Evolutionary conservation across 768 basidiomycete genomes (phyloP), one percentile per base, ranked within the genome.

Genomic region (Lyophyllum shimeji): DNA sequence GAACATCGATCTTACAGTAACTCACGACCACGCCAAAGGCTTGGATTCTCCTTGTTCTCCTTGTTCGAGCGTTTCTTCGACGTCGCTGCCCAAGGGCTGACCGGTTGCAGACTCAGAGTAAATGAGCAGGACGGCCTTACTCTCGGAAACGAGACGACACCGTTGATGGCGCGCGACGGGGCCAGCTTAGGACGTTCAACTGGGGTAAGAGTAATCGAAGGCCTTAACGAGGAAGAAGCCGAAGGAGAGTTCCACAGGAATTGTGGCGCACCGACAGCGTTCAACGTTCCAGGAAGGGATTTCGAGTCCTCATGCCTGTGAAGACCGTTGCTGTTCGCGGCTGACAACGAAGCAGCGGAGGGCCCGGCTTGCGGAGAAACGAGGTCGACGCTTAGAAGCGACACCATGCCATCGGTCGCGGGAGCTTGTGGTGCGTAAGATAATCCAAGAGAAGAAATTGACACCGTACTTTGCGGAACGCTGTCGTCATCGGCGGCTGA

Each of bases 31-130:
- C n/a, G 23, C 7, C 49, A 13, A 39, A 23, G 49, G 49, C 21
- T 25, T 34, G 13, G 40, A n/a, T 50, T 50, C 12, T 50, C 49
- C 34, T 50, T 39, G 20, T 50, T 50, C 34, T 9, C 37, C 49
- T 24, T 50, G 34, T 18, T 39, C 23, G 49, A 50, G 18, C 49
- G 49, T n/a, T 39, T 39, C 49, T 50, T 50, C 20, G 49, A 20
- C 20, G 13, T 23, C 20, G 33, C 34, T 2, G 34, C 33, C 49
- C 49, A 50, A 24, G 34, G 20, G 11, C 33, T 40, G 1, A n/a
- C 20, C 3, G 33, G 33, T 27, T 39, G 15, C 50, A 1, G 11
- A 18, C n/a, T 51, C 24, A n/a, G 37, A 39, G 13, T 37, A 40
- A 25, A n/a, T 23, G 33, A 49, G 13, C 33, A 12, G 12, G 37